Conservation (phyloP, 23 red algal species). For the Gracilaria vermiculophylla region DNA sequence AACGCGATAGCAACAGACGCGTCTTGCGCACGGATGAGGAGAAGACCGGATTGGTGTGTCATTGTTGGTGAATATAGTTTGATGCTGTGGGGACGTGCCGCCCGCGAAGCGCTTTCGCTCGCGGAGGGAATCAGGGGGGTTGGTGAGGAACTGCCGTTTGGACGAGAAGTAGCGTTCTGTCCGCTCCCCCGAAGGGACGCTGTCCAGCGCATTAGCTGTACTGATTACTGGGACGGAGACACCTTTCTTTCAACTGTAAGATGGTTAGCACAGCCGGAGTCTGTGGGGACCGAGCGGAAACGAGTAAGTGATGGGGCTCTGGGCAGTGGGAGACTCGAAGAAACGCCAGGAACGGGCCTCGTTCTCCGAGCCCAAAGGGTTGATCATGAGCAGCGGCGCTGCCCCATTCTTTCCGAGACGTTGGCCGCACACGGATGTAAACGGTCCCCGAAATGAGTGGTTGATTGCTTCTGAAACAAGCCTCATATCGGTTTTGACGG, state of each 20-base stretch:
- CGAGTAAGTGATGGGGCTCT: neutral
- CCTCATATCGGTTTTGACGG: too few relatives aligned
- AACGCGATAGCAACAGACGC: slow-evolving; percentile 22
- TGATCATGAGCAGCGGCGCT: neutral
- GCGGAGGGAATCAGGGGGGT: neutral
- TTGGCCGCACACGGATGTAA: neutral
- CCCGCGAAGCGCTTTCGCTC: neutral
- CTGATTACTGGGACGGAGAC: neutral
- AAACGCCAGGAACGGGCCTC: neutral
- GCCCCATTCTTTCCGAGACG: neutral
- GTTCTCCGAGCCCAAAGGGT: neutral
- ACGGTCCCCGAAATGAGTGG: neutral
- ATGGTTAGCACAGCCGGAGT: neutral
- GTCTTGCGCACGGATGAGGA: slow-evolving; percentile 30
- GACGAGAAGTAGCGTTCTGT: neutral
- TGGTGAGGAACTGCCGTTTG: neutral
- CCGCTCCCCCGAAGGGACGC: neutral
- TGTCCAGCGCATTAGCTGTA: neutral
- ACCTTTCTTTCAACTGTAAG: neutral
- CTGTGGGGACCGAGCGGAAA: neutral
- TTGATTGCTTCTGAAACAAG: neutral
- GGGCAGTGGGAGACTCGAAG: neutral
- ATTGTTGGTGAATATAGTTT: neutral
- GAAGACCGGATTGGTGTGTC: slow-evolving; percentile 14
- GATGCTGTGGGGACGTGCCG: neutral